Conservation (phyloP, 2,329 filamentous ascomycete genomes). For the Ophiostoma triangulosporum region DNA sequence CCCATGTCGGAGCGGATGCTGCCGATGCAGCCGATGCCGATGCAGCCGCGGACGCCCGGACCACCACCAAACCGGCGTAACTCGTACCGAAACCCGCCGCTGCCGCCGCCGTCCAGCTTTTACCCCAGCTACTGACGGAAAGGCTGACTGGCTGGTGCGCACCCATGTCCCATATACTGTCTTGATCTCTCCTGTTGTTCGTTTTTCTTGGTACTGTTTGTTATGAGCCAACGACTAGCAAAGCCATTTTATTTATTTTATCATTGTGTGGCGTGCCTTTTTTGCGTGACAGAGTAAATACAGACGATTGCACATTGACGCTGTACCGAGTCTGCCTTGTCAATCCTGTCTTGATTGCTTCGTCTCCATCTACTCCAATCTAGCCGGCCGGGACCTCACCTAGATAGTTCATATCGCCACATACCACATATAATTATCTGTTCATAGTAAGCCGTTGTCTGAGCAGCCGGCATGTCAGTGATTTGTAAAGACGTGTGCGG, state of each 20-base stretch:
- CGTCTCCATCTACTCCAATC: background rate
- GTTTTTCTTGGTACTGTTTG: background rate
- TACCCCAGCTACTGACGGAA: constrained; percentile 9
- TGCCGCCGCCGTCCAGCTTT: constrained; percentile 9
- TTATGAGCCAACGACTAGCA: background rate
- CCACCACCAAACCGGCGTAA: constrained; percentile 7
- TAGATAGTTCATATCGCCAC: background rate
- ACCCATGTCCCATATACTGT: background rate
- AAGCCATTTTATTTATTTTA: background rate
- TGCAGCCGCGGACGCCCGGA: constrained; percentile 7
- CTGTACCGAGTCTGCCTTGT: background rate
- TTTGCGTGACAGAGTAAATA: no score
- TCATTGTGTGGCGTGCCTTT: no score
- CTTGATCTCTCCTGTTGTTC: background rate
- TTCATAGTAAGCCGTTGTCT: background rate
- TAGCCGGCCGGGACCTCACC: background rate
- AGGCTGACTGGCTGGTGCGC: background rate
- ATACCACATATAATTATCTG: background rate
- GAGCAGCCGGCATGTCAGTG: no score
- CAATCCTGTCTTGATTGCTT: background rate
- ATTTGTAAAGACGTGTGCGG: background rate
- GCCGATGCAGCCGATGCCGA: background rate
- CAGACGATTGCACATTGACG: background rate
- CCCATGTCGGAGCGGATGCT: background rate
- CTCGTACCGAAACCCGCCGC: constrained; percentile 7